Percentiles rank a stretch among this genome's conserved stretches.
phyloP scores from a whole-genome alignment of 805 yeast species.

The Wickerhamiella dianesei region DNA sequence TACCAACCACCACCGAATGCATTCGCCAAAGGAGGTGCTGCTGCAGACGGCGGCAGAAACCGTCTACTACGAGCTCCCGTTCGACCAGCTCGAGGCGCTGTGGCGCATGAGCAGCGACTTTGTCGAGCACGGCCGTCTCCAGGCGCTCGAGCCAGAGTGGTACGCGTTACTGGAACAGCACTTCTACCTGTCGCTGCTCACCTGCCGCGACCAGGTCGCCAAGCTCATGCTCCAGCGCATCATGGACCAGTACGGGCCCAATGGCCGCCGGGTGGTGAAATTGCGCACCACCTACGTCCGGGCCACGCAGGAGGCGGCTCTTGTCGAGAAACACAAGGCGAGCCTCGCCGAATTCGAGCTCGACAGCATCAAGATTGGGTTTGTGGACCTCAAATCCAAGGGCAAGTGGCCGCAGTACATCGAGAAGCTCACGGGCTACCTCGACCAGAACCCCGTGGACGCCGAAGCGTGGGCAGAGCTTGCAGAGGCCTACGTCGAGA shows the following conservation, averaged over 20 bases:
- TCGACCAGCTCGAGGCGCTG: slow-evolving; percentile 33
- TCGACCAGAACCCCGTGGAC: slow-evolving; percentile 62
- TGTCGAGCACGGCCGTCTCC: slow-evolving; percentile 21
- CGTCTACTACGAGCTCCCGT: slow-evolving; percentile 36
- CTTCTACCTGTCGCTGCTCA: slow-evolving; percentile 47
- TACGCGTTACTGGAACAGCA: slow-evolving; percentile 56
- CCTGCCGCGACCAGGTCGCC: slow-evolving; percentile 62
- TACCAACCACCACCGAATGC: too few relatives aligned
- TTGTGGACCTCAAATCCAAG: slow-evolving; percentile 20
- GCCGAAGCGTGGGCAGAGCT: slow-evolving; percentile 67
- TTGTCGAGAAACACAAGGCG: slow-evolving; percentile 29
- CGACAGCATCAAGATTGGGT: slow-evolving; percentile 23
- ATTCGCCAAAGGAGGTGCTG: slow-evolving; percentile 33
- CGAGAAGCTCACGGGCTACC: slow-evolving; percentile 37
- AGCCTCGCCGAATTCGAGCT: slow-evolving; percentile 15
- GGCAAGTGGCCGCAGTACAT: slow-evolving; percentile 34
- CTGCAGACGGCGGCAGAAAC: slow-evolving; percentile 38
- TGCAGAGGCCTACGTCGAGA: slow-evolving; percentile 43
- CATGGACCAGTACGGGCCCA: slow-evolving; percentile 48
- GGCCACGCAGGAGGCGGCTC: slow-evolving; percentile 33
- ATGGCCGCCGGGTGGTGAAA: slow-evolving; percentile 42
- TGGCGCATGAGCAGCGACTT: slow-evolving; percentile 31
- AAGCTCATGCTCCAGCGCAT: slow-evolving; percentile 48
- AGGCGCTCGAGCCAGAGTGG: slow-evolving; percentile 27
- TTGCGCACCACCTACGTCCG: slow-evolving; percentile 45